phyloP scores from a whole-genome alignment of 1,284 basidiomycete genomes.

The Cutaneotrichosporon sp. region DNA sequence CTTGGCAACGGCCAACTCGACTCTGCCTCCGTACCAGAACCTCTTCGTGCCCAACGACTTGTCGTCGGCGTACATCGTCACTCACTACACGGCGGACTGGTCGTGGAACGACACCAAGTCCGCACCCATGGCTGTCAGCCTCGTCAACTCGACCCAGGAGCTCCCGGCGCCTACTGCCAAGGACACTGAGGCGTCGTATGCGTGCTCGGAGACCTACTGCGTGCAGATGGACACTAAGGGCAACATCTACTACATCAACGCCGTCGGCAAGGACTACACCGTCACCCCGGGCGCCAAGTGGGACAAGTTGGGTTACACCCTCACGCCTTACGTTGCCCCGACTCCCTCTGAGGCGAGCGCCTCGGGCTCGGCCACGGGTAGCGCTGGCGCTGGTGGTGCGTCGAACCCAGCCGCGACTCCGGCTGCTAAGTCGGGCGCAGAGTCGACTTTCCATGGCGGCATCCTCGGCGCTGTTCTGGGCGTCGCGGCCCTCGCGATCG shows the following conservation, averaged over 20 bases:
- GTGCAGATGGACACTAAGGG: conserved; percentile 74
- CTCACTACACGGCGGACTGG: conserved; percentile 52
- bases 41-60: conserved; percentile 80
- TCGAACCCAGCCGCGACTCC: conserved; percentile 1
- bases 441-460: not conserved
- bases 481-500: conserved; percentile 9
- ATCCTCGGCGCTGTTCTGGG: conserved; percentile 6
- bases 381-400: not conserved
- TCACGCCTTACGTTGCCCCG: conserved; percentile 15
- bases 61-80: conserved; percentile 71
- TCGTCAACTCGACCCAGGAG: conserved; percentile 70
- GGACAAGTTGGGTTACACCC: conserved; percentile 47
- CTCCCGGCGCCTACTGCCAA: conserved; percentile 67
- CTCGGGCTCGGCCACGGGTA: not conserved
- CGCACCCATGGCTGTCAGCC: conserved; percentile 42
- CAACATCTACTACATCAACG: conserved; percentile 67
- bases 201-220: conserved; percentile 66
- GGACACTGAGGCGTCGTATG: conserved; percentile 68
- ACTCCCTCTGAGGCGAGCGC: not conserved
- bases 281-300: conserved; percentile 43
- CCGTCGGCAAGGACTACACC: conserved; percentile 46
- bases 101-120: conserved; percentile 34
- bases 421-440: not conserved
- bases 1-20: conserved; percentile 66
- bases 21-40: conserved; percentile 65